A percentile compares a stretch with the other conserved stretches of the same genome.
Conservation (phyloP, 805 yeast species). For the Lipomyces mesembrius region DNA sequence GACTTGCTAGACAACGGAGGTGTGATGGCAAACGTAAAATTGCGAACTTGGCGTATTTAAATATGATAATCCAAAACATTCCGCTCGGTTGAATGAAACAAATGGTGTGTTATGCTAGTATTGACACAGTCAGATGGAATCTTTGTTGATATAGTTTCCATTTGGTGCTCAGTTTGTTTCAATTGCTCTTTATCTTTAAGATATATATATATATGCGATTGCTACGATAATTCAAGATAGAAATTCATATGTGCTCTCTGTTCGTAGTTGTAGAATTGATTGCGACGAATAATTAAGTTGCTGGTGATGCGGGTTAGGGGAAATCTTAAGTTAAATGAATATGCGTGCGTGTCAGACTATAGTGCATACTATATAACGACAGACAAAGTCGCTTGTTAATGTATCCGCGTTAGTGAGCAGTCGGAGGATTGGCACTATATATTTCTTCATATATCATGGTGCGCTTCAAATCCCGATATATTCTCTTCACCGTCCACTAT, state of each 20-base stretch:
- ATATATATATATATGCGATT: too few relatives aligned
- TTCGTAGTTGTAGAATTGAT: too few relatives aligned
- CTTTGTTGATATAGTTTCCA: neutral
- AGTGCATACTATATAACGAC: too few relatives aligned
- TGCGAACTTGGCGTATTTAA: neutral
- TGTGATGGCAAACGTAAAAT: neutral
- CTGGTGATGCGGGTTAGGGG: too few relatives aligned
- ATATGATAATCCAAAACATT: neutral
- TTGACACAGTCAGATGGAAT: neutral
- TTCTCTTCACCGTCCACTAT: constrained; percentile 76
- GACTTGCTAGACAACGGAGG: neutral
- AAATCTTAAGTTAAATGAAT: too few relatives aligned
- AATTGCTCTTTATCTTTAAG: too few relatives aligned
- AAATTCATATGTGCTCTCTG: too few relatives aligned
- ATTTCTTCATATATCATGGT: constrained; percentile 62
- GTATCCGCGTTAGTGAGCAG: too few relatives aligned
- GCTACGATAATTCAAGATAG: too few relatives aligned
- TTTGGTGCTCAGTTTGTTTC: neutral
- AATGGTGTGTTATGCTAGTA: neutral
- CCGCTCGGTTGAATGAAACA: neutral
- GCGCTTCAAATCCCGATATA: constrained; percentile 80
- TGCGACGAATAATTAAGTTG: too few relatives aligned
- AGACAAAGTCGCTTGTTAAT: too few relatives aligned
- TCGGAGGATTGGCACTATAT: neutral
- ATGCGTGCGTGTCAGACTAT: too few relatives aligned